A percentile compares a stretch with the other conserved stretches of the same genome.
Conservation (phyloP, 1,284 basidiomycete genomes). For the Ceratobasidium sp. region DNA sequence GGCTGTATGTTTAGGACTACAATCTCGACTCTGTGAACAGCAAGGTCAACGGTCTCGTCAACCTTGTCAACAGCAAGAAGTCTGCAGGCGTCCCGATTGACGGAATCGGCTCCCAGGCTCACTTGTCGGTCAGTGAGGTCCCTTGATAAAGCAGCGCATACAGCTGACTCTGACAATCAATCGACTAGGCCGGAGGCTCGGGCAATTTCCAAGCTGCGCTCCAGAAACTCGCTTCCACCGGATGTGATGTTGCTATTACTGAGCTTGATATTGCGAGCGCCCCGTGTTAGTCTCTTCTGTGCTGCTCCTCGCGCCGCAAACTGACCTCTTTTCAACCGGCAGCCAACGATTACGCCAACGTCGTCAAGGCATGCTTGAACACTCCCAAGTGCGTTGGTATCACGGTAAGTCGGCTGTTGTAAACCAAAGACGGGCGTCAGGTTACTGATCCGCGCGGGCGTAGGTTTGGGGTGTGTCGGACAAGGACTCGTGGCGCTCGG, state of each 20-base stretch:
- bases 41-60: constrained; percentile 32
- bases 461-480: constrained; percentile 50
- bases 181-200: constrained; percentile 46
- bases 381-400: constrained; percentile 64
- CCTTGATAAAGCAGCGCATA: constrained; percentile 4
- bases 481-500: constrained; percentile 55
- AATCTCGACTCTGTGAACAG: constrained; percentile 40
- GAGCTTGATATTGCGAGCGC: constrained; percentile 51
- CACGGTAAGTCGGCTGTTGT: constrained; percentile 54
- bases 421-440: not conserved
- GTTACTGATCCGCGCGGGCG: constrained; percentile 59
- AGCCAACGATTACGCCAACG: constrained; percentile 63
- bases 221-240: constrained; percentile 47
- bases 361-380: constrained; percentile 65
- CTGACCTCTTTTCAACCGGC: not conserved
- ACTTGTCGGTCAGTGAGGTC: constrained; percentile 53
- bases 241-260: constrained; percentile 51
- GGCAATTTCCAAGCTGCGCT: constrained; percentile 48
- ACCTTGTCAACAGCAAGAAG: constrained; percentile 33
- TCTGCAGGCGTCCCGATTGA: constrained; percentile 12
- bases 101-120: constrained; percentile 58
- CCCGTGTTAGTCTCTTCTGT: not conserved
- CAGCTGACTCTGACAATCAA: not conserved
- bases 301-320: not conserved
- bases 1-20: constrained; percentile 35